Conservation (phyloP, 371 early-diverging fungal genomes). For the Actinomucor elegans region DNA sequence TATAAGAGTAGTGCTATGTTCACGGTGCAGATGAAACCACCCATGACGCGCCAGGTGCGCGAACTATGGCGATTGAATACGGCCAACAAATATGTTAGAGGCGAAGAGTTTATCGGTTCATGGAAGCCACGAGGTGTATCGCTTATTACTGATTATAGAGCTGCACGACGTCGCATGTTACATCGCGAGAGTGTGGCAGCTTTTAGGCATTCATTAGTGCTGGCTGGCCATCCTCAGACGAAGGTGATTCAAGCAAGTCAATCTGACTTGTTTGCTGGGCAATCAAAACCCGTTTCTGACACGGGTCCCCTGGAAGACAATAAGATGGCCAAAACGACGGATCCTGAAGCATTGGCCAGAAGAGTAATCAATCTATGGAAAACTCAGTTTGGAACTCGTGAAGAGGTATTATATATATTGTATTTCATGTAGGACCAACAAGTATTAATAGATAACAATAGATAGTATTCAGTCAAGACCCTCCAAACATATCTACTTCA, state of each 20-base stretch:
- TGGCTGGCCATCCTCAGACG: slow-evolving; percentile 22
- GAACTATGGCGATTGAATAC: slow-evolving; percentile 77
- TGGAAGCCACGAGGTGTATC: slow-evolving; percentile 81
- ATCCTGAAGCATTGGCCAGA: slow-evolving; percentile 19
- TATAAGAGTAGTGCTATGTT: slow-evolving; percentile 53
- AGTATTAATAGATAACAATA: slow-evolving; percentile 4
- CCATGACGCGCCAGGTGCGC: slow-evolving; percentile 50
- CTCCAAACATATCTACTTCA: slow-evolving; percentile 22
- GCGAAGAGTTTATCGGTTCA: slow-evolving; percentile 75
- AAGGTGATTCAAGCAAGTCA: slow-evolving; percentile 17
- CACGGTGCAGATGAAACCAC: slow-evolving; percentile 56
- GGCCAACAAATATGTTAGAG: slow-evolving; percentile 79
- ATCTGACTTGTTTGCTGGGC: not conserved
- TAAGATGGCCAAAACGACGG: not conserved
- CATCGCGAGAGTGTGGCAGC: slow-evolving; percentile 52
- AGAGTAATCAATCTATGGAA: slow-evolving; percentile 47
- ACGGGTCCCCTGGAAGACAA: not conserved
- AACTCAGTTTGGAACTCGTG: slow-evolving; percentile 33
- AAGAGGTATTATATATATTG: slow-evolving; percentile 37
- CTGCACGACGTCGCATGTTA: slow-evolving; percentile 28
- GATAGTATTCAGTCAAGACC: slow-evolving; percentile 25
- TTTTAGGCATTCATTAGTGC: slow-evolving; percentile 40
- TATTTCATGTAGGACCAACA: not conserved
- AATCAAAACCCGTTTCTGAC: not conserved
- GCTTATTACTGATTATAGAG: slow-evolving; percentile 61